phyloP scores from a whole-genome alignment of 2,329 filamentous ascomycete genomes.

The Colletotrichum sp. region DNA sequence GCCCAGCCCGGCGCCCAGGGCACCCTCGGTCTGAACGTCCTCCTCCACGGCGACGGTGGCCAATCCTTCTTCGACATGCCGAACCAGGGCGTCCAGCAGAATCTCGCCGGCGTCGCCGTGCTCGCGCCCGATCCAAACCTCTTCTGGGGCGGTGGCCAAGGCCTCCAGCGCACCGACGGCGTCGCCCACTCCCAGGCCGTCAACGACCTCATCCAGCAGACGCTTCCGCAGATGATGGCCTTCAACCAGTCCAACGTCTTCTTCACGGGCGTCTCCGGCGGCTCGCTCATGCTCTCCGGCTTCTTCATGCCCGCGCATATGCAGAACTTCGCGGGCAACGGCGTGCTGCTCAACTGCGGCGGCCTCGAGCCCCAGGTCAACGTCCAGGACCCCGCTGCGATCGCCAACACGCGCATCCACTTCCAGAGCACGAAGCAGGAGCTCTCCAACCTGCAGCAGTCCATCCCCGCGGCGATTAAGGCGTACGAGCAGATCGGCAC shows the following conservation, averaged over 20 bases:
- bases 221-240: constrained; percentile 56
- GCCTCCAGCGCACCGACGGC: constrained; percentile 58
- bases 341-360: constrained; percentile 62
- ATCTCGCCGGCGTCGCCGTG: constrained; percentile 57
- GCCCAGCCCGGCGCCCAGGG: constrained; percentile 29
- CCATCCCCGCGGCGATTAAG: constrained; percentile 53
- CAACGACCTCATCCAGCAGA: constrained; percentile 52
- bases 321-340: constrained; percentile 52
- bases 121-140: constrained; percentile 59
- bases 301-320: constrained; percentile 65
- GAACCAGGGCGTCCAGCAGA: constrained; percentile 55
- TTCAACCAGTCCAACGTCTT: constrained; percentile 58
- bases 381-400: constrained; percentile 48
- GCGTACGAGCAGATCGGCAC: constrained; percentile 56
- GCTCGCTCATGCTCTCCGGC: constrained; percentile 56
- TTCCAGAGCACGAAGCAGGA: constrained; percentile 61
- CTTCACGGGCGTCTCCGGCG: constrained; percentile 64
- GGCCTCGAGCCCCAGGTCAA: constrained; percentile 57
- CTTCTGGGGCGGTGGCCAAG: constrained; percentile 62
- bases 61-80: constrained; percentile 64
- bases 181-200: constrained; percentile 61
- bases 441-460: constrained; percentile 50
- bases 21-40: constrained; percentile 57
- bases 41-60: constrained; percentile 65
- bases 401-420: constrained; percentile 55